Percentiles rank a stretch among this genome's conserved stretches.
Evolutionary conservation across 352 stramenopile species (phyloP).

Genomic region (Blastocystis sp.): DNA sequence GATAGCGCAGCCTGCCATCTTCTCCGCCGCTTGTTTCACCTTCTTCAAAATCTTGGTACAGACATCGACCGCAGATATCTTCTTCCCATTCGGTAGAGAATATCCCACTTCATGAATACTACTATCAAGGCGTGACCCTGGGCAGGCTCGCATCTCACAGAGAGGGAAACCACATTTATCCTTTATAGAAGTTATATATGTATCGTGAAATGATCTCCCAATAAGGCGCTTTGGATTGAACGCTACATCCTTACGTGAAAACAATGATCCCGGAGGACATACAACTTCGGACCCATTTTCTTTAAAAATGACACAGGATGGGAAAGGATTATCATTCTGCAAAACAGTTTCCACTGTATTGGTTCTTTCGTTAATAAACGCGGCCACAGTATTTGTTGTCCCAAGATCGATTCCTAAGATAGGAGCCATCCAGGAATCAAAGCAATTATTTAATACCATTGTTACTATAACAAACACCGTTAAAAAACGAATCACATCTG

Average conservation of each 20-base stretch:
- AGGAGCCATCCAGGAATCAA: background rate
- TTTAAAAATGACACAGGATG: background rate
- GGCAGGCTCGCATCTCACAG: background rate
- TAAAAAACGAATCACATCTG: background rate
- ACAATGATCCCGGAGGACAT: background rate
- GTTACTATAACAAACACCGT: background rate
- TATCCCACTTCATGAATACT: background rate
- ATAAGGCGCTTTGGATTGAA: slow-evolving; percentile 39
- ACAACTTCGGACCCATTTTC: background rate
- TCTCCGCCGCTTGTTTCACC: background rate
- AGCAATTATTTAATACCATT: background rate
- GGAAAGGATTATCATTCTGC: background rate
- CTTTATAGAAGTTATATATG: background rate
- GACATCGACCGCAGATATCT: background rate
- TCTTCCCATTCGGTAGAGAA: background rate
- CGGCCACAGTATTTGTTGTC: background rate
- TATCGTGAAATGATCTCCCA: background rate
- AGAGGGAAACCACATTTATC: background rate
- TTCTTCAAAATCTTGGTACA: slow-evolving; percentile 16
- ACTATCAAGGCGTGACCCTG: background rate
- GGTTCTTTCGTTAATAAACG: background rate
- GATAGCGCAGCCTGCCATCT: background rate
- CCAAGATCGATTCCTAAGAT: slow-evolving; percentile 19
- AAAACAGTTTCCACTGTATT: background rate
- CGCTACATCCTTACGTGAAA: background rate